Conservation (phyloP, 768 basidiomycete genomes). For the Hygrophoropsis aurantiaca region DNA sequence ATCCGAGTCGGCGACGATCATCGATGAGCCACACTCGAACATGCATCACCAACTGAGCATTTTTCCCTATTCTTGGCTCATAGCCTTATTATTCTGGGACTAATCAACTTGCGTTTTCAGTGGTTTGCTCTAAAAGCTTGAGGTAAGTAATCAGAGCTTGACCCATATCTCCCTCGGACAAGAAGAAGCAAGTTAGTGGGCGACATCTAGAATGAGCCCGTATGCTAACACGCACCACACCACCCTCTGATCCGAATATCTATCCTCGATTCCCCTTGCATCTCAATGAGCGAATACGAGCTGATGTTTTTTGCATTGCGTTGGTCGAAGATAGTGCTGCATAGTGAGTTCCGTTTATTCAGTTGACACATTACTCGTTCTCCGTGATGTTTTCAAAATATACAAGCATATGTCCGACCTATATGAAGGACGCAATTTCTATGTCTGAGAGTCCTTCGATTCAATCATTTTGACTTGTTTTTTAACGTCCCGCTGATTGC, state of each 20-base stretch:
- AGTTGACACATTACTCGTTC: conserved; percentile 6
- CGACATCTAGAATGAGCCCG: conserved; percentile 28
- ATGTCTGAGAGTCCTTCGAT: conserved; percentile 43
- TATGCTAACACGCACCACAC: conserved; percentile 40
- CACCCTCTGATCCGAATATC: conserved; percentile 38
- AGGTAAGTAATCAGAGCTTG: not conserved
- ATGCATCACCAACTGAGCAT: conserved; percentile 65
- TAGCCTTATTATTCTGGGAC: conserved; percentile 6
- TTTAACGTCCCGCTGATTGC: too few relatives aligned
- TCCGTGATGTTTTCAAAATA: conserved; percentile 50
- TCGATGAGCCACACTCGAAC: conserved; percentile 76
- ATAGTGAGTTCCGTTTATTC: conserved; percentile 4
- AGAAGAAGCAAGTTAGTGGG: conserved; percentile 27
- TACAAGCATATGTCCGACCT: conserved; percentile 79
- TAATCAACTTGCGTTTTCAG: too few relatives aligned
- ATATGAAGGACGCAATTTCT: conserved; percentile 54
- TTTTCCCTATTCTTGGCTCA: conserved; percentile 11
- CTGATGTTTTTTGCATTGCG: not conserved
- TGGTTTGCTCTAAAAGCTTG: not conserved
- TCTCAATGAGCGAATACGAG: too few relatives aligned
- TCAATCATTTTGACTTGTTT: not conserved
- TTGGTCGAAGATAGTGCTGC: not conserved
- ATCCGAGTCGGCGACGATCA: conserved; percentile 68
- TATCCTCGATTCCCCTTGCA: not conserved
- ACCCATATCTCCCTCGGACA: not conserved